A percentile compares a stretch with the other conserved stretches of the same genome.
Conservation (phyloP, 495 filamentous ascomycete genomes). For the Endocarpon pusillum region DNA sequence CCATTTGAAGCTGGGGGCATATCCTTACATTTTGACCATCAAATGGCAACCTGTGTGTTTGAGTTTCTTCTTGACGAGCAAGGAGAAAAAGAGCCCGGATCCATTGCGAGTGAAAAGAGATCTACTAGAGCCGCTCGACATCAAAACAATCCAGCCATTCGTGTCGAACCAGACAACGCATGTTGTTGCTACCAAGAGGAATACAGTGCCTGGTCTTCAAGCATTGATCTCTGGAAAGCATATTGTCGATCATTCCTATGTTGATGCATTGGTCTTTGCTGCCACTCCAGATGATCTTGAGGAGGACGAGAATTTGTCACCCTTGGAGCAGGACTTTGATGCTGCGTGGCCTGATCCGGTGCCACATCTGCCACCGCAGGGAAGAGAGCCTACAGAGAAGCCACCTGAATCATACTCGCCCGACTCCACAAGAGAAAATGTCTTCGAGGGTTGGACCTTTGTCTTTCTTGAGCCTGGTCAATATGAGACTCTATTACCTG, state of each 20-base stretch:
- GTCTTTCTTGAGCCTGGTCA: slow-evolving; percentile 71
- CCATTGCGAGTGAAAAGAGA: slow-evolving; percentile 40
- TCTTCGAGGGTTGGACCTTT: slow-evolving; percentile 82
- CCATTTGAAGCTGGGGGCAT: slow-evolving; percentile 48
- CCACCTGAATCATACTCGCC: slow-evolving; percentile 50
- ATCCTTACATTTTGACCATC: slow-evolving; percentile 39
- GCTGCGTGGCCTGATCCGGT: slow-evolving; percentile 59
- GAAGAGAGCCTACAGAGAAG: slow-evolving; percentile 52
- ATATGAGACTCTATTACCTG: slow-evolving; percentile 53
- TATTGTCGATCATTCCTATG: slow-evolving; percentile 61
- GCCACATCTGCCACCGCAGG: slow-evolving; percentile 53
- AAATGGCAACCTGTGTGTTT: slow-evolving; percentile 68
- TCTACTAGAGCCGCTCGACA: slow-evolving; percentile 62
- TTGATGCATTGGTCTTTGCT: slow-evolving; percentile 59
- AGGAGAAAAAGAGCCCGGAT: slow-evolving; percentile 53
- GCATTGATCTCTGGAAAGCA: slow-evolving; percentile 72
- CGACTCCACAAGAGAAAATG: slow-evolving; percentile 39
- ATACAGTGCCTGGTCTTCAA: slow-evolving; percentile 71
- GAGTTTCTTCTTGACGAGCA: slow-evolving; percentile 65
- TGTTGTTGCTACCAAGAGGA: slow-evolving; percentile 75
- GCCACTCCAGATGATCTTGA: slow-evolving; percentile 32
- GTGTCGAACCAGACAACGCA: slow-evolving; percentile 60
- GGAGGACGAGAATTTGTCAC: slow-evolving; percentile 37
- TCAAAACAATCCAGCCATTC: slow-evolving; percentile 66
- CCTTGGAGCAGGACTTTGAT: slow-evolving; percentile 73